Percentiles rank a stretch among this genome's conserved stretches.
Conservation (phyloP, 108 stramenopile genomes). For the Cyclotella atomus region DNA sequence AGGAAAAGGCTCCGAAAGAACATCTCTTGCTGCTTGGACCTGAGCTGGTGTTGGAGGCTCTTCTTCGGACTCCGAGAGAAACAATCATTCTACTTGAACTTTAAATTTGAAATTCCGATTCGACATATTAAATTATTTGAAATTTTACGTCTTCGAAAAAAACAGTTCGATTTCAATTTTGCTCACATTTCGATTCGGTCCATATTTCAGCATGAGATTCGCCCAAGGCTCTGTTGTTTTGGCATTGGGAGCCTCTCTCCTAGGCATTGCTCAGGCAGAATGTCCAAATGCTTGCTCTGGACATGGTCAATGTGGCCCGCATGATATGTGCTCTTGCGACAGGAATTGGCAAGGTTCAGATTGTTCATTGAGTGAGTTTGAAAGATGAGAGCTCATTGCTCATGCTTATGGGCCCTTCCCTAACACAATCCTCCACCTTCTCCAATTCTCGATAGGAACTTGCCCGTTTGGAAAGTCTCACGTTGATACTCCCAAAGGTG, state of each 20-base stretch:
- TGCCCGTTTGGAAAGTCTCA: constrained; percentile 56
- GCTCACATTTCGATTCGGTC: too few species aligned
- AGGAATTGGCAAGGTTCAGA: constrained; percentile 51
- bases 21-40: too few species aligned
- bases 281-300: constrained; percentile 55
- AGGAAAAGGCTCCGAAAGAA: too few species aligned
- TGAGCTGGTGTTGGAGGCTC: too few species aligned
- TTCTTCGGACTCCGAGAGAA: too few species aligned
- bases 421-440: background rate
- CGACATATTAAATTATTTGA: too few species aligned
- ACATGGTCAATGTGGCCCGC: constrained; percentile 46
- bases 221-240: constrained; percentile 13
- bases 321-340: constrained; percentile 57
- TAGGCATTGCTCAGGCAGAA: constrained; percentile 22
- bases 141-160: too few species aligned
- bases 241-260: constrained; percentile 7
- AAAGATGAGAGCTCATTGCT: background rate
- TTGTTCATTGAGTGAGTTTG: constrained; percentile 52
- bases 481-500: constrained; percentile 51
- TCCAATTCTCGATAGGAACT: constrained; percentile 29
- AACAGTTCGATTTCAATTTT: too few species aligned
- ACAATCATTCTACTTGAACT: too few species aligned
- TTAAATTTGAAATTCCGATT: too few species aligned
- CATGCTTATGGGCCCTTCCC: background rate
- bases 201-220: too few species aligned